A percentile compares a stretch with the other conserved stretches of the same genome.
phyloP scores from a whole-genome alignment of 371 early-diverging fungal species.

The Haplosporangium sp. region DNA sequence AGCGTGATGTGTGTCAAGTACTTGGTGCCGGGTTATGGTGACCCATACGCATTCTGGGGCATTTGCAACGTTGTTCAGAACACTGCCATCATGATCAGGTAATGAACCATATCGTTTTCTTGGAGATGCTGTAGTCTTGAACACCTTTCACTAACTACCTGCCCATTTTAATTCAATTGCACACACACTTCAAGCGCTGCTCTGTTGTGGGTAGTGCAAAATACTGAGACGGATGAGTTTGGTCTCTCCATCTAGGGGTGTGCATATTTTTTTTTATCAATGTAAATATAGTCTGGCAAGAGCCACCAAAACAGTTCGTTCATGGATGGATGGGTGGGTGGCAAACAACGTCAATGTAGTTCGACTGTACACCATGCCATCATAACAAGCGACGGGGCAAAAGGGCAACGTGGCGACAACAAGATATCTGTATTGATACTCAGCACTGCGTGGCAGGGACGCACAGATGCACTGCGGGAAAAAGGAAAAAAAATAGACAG shows the following conservation, averaged over 20 bases:
- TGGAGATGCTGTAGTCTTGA: not conserved
- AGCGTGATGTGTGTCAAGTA: slow-evolving; percentile 77
- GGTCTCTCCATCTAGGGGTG: too few relatives aligned
- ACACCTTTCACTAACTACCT: too few relatives aligned
- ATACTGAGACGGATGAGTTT: slow-evolving; percentile 35
- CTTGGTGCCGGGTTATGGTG: slow-evolving; percentile 64
- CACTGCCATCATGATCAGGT: slow-evolving; percentile 75
- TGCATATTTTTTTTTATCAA: too few relatives aligned
- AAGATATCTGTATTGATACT: too few relatives aligned
- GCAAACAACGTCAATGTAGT: too few relatives aligned
- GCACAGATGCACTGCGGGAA: not conserved
- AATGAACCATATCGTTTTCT: not conserved
- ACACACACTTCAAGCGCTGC: slow-evolving; percentile 40
- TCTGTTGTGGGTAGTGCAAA: slow-evolving; percentile 54
- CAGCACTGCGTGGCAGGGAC: not conserved
- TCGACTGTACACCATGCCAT: too few relatives aligned
- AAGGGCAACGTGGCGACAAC: too few relatives aligned
- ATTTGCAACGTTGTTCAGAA: slow-evolving; percentile 72
- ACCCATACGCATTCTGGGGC: slow-evolving; percentile 70
- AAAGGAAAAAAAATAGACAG: not conserved
- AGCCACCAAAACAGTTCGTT: too few relatives aligned
- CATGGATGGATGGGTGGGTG: too few relatives aligned
- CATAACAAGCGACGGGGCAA: too few relatives aligned
- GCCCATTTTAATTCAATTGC: too few relatives aligned
- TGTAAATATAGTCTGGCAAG: too few relatives aligned